Evolutionary conservation across 139 green algal genomes (phyloP), one percentile per base, ranked within the genome.

Genomic region (Micractinium conductrix): DNA sequence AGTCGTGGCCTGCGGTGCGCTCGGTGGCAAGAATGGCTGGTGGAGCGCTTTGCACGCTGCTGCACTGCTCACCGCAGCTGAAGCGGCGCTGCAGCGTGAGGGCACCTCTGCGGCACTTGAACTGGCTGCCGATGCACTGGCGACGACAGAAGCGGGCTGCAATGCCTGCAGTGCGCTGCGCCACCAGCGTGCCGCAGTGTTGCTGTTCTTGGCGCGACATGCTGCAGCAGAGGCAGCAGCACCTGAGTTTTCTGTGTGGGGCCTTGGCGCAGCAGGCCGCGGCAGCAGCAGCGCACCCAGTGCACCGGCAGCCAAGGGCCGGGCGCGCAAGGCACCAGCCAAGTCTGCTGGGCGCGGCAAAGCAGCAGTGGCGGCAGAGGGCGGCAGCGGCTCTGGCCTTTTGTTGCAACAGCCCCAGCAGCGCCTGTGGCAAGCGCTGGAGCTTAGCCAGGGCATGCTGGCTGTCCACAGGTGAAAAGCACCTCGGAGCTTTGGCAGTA

Each of bases 361-460:
- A 33, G 69, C 60, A 83, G 75, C 80, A 26, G 42, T 53, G 65
- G 74, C 55, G 45, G 35, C 33, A 16, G 37, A 16, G 26, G 62
- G 48, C 48, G 24, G 43, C 14, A 71, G 68, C 58, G 5, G 28
- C 42, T 21, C 38, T 21, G 53, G 53, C 53, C 19, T 62, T 19
- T 21, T 58, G 70, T 38, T 48, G 68, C 68, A 74, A 38, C 37
- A 37, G 35, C 58, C 42, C 28, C 3, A 40, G 12, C 78, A 75
- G 78, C 62, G 44, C 4, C 55, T 83, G 24, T 74, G 80, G 80
- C 84, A 44, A 19, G 74, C 67, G 9, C 60, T 87, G 28, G 65
- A 85, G 76, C 58, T 85, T 30, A 69, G 55, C 53, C 63, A 68
- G 58, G 69, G 37, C 30, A 48, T 44, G 33, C 30, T 82, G 44